phyloP scores from a whole-genome alignment of 495 filamentous ascomycete species.

The Staphylotrichum tortipilum region DNA sequence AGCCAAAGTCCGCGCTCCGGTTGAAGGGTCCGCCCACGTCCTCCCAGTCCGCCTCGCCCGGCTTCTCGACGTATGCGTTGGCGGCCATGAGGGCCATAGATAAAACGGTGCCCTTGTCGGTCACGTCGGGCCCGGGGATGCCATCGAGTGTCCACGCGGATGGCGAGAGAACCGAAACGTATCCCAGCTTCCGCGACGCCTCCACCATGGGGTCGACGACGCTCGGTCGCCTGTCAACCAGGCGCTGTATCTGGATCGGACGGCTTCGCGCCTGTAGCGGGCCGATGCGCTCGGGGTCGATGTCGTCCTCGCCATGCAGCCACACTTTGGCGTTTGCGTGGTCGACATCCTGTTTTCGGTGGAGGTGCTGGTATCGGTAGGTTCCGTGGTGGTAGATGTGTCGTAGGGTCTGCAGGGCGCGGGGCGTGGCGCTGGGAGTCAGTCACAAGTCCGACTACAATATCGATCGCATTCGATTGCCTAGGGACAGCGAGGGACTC shows the following conservation, averaged over 20 bases:
- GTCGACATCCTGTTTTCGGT: conserved; percentile 62
- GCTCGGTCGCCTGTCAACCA: conserved; percentile 66
- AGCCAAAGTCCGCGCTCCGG: conserved; percentile 75
- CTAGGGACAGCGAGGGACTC: conserved; percentile 16
- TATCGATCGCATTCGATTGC: too few species aligned
- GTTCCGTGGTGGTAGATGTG: conserved; percentile 90
- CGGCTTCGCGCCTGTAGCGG: conserved; percentile 50
- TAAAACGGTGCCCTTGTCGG: conserved; percentile 76
- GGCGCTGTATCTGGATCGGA: conserved; percentile 60
- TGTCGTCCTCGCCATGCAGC: conserved; percentile 57
- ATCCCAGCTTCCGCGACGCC: conserved; percentile 53
- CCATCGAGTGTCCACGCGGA: conserved; percentile 81
- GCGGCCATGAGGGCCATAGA: conserved; percentile 78
- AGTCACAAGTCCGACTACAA: not conserved
- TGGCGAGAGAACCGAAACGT: conserved; percentile 48
- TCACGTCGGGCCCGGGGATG: conserved; percentile 68
- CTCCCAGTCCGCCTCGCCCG: conserved; percentile 69
- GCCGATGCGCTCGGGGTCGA: conserved; percentile 34
- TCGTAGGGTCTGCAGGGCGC: conserved; percentile 55
- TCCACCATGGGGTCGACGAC: conserved; percentile 70
- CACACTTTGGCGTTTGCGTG: conserved; percentile 51
- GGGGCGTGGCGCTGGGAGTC: not conserved
- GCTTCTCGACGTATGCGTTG: conserved; percentile 74
- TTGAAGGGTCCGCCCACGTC: conserved; percentile 75
- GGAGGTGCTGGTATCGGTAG: conserved; percentile 59